Percentiles rank a stretch among this genome's conserved stretches.
phyloP scores from a whole-genome alignment of 371 early-diverging fungal species.

The Mucor circinelloides region DNA sequence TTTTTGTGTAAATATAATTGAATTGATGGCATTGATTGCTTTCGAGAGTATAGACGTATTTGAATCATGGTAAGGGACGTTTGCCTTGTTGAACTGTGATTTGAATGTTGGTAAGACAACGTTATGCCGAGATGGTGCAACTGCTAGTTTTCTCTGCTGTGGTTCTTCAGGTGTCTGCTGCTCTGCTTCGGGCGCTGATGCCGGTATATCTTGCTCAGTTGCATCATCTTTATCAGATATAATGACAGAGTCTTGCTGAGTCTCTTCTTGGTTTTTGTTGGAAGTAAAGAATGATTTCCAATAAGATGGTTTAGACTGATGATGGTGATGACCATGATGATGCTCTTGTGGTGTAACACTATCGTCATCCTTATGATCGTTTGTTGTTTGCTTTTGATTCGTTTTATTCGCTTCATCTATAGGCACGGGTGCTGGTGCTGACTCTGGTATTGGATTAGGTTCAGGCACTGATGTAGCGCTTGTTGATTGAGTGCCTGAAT shows the following conservation, averaged over 20 bases:
- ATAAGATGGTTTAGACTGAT: conserved; percentile 2
- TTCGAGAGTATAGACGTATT: background rate
- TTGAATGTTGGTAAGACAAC: conserved; percentile 30
- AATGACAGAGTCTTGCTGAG: conserved; percentile 9
- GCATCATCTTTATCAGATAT: conserved; percentile 4
- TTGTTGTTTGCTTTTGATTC: background rate
- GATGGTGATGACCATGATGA: background rate
- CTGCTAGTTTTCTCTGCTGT: background rate
- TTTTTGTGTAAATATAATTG: conserved; percentile 5
- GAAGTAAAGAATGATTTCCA: conserved; percentile 15
- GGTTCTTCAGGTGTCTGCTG: background rate
- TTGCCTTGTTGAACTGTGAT: conserved; percentile 17
- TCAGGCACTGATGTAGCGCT: background rate
- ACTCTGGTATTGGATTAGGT: background rate
- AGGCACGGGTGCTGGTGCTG: background rate
- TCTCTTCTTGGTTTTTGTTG: background rate
- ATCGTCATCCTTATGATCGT: background rate
- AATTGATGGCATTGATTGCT: conserved; percentile 18
- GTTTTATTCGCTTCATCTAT: background rate
- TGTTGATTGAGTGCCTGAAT: conserved; percentile 4
- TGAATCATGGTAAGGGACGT: background rate
- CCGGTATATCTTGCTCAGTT: background rate
- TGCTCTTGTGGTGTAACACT: background rate
- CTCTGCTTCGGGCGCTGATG: background rate
- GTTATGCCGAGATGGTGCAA: conserved; percentile 7